Evolutionary conservation across 1,284 basidiomycete species (phyloP), one percentile per base, ranked within the genome.

Genomic region (Tremellales sp.): DNA sequence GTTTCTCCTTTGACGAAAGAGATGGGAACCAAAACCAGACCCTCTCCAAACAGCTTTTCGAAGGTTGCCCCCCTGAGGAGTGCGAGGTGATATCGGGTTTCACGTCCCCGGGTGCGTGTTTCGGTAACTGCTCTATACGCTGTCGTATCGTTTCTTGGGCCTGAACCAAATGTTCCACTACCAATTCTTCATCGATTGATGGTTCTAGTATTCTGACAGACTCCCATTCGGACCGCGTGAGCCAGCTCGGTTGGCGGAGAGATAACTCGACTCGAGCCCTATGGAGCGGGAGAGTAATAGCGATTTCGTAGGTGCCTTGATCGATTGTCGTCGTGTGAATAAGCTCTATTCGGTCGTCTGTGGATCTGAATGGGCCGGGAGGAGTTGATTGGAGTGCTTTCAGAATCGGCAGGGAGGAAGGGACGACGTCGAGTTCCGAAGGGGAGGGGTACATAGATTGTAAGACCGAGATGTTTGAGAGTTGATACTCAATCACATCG

Each of bases 1-100:
- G 54, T 49, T 77, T 76, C 53, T 73, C 71, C 33, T 60, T 55
- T 7, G 74, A 71, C 3, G 64, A 68, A 1, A 77, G 45, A 2
- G 64, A 65, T 4, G 74, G 74, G 45, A 75, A 69, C 72, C 73
- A 75, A 52, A 73, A 73, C 73, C 73, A 75, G 1, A 71, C 67
- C 7, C 72, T 53, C 31, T 67, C 62, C 11, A 69, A 55, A 13
- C 39, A 41, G 2, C 54, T 57, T 12, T 49, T 40, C 23, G 39
- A 22, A 13, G 15, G 12, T 8, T 33, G 8, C 29, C 29, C 29
- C 27, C 13, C 17, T 25, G 21, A n/a, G 13, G 33, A 6, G 13
- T 41, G 13, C 33, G 27, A 2, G 42, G 19, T 24, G 13, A 25
- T 23, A 11, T 21, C 21, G n/a, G 40, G 25, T 21, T 21, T 45